These are phyloP conservation scores for Rhizopogon roseolus DNA, from an alignment of 768 basidiomycete species.

Conservation along the genomic window DNA sequence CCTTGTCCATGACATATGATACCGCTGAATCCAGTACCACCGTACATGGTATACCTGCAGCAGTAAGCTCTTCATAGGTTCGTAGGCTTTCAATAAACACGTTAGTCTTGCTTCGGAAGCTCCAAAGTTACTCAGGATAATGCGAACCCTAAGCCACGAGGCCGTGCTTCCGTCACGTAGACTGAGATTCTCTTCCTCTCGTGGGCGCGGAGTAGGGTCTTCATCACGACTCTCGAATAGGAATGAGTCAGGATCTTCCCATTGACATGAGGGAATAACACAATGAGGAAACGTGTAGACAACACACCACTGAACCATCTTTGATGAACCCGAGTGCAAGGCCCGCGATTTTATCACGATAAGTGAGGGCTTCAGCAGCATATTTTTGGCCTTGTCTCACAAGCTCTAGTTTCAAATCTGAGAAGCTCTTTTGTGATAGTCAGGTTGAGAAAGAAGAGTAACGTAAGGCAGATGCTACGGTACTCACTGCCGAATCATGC, in stretches of 20 bases:
- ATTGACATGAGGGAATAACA: conserved; percentile 9
- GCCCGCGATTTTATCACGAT: conserved; percentile 85
- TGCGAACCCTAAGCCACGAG: conserved; percentile 80
- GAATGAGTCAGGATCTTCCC: conserved; percentile 92
- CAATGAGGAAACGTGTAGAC: conserved; percentile 13
- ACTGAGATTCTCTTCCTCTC: conserved; percentile 92
- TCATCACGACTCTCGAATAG: conserved; percentile 93
- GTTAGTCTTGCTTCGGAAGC: conserved; percentile 5
- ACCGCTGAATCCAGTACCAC: conserved; percentile 96
- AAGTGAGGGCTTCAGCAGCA: conserved; percentile 73
- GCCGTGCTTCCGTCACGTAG: conserved; percentile 94
- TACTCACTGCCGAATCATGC: conserved; percentile 72
- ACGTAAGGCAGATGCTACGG: conserved; percentile 10
- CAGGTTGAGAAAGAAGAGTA: conserved; percentile 4
- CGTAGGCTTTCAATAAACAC: conserved; percentile 54
- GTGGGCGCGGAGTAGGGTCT: conserved; percentile 87
- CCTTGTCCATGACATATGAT: conserved; percentile 94
- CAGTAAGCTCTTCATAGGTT: conserved; percentile 83
- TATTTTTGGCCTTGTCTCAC: conserved; percentile 79
- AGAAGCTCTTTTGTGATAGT: conserved; percentile 63
- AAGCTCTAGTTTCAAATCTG: conserved; percentile 77
- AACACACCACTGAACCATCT: conserved; percentile 82
- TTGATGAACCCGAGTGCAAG: conserved; percentile 90
- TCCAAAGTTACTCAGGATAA: conserved; percentile 8
- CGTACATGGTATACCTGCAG: conserved; percentile 90